Percentiles rank a stretch among this genome's conserved stretches.
These are phyloP conservation scores for Lonicera japonica DNA, from an alignment of 129 eudicot species.

Conservation along the genomic window DNA sequence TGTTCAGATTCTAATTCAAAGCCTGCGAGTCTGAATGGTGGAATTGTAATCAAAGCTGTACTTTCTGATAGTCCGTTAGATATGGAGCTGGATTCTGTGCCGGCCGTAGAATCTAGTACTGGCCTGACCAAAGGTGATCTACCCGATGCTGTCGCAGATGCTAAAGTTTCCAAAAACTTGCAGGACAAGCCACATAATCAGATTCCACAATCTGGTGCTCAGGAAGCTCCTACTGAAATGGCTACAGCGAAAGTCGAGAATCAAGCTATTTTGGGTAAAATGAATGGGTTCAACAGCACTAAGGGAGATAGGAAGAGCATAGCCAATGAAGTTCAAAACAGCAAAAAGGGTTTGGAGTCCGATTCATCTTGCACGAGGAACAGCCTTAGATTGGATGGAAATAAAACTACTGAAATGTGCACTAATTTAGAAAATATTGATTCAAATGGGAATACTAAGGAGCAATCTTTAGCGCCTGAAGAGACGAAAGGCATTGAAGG, in stretches of 20 bases:
- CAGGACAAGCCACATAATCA: conserved; percentile 33
- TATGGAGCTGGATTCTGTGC: conserved; percentile 38
- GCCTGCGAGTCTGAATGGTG: conserved; percentile 36
- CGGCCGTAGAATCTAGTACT: conserved; percentile 39
- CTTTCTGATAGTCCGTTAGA: conserved; percentile 30
- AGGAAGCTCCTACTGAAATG: conserved; percentile 19
- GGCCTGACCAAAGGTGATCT: conserved; percentile 24
- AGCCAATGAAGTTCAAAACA: conserved; percentile 23
- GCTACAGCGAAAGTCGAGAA: conserved; percentile 30
- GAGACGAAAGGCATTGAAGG: conserved; percentile 22
- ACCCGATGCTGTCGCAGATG: conserved; percentile 24
- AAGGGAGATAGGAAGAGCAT: conserved; percentile 29
- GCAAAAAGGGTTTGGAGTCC: conserved; percentile 49
- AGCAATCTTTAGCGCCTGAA: conserved; percentile 27
- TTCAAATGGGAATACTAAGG: conserved; percentile 39
- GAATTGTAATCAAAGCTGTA: conserved; percentile 22
- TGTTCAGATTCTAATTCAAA: conserved; percentile 24
- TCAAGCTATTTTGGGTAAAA: conserved; percentile 22
- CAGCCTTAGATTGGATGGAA: conserved; percentile 43
- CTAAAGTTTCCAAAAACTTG: conserved; percentile 21
- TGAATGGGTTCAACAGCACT: conserved; percentile 32
- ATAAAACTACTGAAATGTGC: conserved; percentile 31
- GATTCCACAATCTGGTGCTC: conserved; percentile 22
- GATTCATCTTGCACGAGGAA: conserved; percentile 60
- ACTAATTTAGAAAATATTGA: conserved; percentile 19